These are phyloP conservation scores for Aphanomyces astaci DNA, from an alignment of 352 stramenopile species.

Conservation along the genomic window DNA sequence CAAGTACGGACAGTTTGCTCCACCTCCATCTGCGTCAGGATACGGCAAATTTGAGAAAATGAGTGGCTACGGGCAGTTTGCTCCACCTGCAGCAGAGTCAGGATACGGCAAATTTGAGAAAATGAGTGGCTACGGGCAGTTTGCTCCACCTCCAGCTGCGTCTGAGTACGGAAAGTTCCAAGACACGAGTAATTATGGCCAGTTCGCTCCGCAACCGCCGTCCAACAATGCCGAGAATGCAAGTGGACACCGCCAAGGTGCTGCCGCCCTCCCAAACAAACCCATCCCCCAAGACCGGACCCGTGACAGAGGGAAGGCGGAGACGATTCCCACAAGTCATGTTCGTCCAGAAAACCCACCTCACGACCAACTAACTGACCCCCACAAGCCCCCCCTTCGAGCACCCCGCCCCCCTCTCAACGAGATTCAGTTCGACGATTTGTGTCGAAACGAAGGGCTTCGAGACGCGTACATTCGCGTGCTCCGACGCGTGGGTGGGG, in stretches of 20 bases:
- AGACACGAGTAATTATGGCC: slow-evolving; percentile 17
- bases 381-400: neutral
- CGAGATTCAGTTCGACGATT: slow-evolving; percentile 3
- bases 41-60: slow-evolving; percentile 34
- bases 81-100: slow-evolving; percentile 23
- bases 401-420: neutral
- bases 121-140: slow-evolving; percentile 26
- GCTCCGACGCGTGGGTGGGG: slow-evolving; percentile 22
- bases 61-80: slow-evolving; percentile 40
- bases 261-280: neutral
- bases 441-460: neutral
- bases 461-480: slow-evolving; percentile 9
- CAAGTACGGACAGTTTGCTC: neutral
- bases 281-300: neutral
- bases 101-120: slow-evolving; percentile 27
- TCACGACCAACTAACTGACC: too few species aligned
- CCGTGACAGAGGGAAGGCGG: neutral
- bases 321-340: neutral
- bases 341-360: too few species aligned
- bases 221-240: slow-evolving; percentile 32
- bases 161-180: slow-evolving; percentile 25
- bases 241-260: slow-evolving; percentile 16
- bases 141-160: neutral
- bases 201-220: slow-evolving; percentile 13
- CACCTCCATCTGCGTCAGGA: slow-evolving; percentile 21